Conservation (phyloP, 2,329 filamentous ascomycete genomes). For the Cadophora gregata region DNA sequence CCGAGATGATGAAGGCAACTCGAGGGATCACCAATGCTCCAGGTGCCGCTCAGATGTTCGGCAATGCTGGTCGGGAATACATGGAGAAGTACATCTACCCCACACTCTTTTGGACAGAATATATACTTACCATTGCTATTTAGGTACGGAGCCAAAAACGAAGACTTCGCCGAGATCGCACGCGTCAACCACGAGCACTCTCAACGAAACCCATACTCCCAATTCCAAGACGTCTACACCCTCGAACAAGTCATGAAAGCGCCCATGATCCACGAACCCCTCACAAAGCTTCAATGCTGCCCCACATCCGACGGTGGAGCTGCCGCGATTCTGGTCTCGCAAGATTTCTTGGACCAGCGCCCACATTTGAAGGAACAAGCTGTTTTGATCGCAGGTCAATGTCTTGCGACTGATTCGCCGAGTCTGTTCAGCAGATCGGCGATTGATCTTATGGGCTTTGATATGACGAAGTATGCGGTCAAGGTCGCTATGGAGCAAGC, state of each 20-base stretch:
- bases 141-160: conserved; percentile 79
- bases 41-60: conserved; percentile 90
- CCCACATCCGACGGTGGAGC: conserved; percentile 93
- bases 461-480: conserved; percentile 79
- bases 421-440: conserved; percentile 78
- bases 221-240: conserved; percentile 92
- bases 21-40: conserved; percentile 82
- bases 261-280: conserved; percentile 80
- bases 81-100: conserved; percentile 76
- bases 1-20: conserved; percentile 82
- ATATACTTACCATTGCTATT: conserved; percentile 16
- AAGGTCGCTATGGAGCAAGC: conserved; percentile 76
- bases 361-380: conserved; percentile 84
- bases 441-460: conserved; percentile 89
- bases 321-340: conserved; percentile 86
- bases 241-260: conserved; percentile 79
- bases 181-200: conserved; percentile 93
- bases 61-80: conserved; percentile 91
- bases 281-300: conserved; percentile 99
- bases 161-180: conserved; percentile 94
- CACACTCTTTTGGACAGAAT: background rate
- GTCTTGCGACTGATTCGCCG: conserved; percentile 83
- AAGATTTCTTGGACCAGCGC: conserved; percentile 83
- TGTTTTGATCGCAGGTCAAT: conserved; percentile 88
- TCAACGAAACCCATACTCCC: conserved; percentile 93